Conservation (phyloP, 2,329 filamentous ascomycete genomes). For the Alternaria arbusti region DNA sequence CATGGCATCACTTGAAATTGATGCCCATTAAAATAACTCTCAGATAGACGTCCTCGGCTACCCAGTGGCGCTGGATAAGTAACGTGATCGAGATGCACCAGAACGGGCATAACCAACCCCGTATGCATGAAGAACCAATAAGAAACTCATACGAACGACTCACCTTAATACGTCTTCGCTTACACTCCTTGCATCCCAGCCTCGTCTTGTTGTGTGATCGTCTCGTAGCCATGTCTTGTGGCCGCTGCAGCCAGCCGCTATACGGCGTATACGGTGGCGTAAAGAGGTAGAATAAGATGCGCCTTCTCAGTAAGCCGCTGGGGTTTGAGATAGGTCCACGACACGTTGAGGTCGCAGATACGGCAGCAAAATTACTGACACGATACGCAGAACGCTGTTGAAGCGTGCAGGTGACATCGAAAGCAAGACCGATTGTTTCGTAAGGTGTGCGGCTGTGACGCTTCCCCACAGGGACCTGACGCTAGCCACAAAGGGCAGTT, state of each 20-base stretch:
- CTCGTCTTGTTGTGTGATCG: slow-evolving; percentile 46
- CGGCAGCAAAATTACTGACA: not conserved
- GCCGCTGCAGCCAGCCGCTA: too few species aligned
- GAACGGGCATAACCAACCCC: not conserved
- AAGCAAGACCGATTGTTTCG: slow-evolving; percentile 5
- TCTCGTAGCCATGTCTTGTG: slow-evolving; percentile 33
- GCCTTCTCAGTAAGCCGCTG: not conserved
- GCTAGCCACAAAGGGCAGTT: slow-evolving; percentile 15
- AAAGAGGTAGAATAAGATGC: not conserved
- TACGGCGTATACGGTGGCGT: slow-evolving; percentile 9
- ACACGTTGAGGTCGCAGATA: slow-evolving; percentile 6
- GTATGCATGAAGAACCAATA: not conserved
- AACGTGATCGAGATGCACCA: not conserved
- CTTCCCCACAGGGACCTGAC: slow-evolving; percentile 10
- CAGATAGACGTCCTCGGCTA: not conserved
- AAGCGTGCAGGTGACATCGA: slow-evolving; percentile 7
- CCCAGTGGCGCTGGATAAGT: not conserved
- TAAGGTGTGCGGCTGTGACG: slow-evolving; percentile 17
- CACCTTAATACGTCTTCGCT: slow-evolving; percentile 46
- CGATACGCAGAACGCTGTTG: slow-evolving; percentile 9
- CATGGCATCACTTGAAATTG: not conserved
- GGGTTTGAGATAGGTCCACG: not conserved
- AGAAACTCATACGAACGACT: slow-evolving; percentile 1
- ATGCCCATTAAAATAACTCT: not conserved
- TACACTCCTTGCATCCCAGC: slow-evolving; percentile 44